These are phyloP conservation scores for Scenedesmus sp. DNA, from an alignment of 163 green algal genomes.

Conservation along the genomic window DNA sequence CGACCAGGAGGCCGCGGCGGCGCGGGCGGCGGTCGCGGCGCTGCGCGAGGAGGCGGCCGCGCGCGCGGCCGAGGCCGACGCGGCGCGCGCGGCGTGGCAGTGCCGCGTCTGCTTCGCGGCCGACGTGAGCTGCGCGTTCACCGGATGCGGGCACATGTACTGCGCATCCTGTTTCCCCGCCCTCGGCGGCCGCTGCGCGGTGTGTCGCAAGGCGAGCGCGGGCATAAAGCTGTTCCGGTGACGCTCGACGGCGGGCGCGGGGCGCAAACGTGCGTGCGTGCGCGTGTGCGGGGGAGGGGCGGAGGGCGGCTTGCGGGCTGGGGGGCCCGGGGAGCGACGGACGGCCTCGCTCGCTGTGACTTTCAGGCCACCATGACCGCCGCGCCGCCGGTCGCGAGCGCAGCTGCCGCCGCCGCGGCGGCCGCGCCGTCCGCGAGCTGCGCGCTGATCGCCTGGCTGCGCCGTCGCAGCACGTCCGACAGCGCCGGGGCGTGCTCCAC, in stretches of 20 bases:
- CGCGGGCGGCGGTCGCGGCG: conserved; percentile 35
- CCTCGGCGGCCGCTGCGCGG: conserved; percentile 35
- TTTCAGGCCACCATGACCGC: too few relatives aligned
- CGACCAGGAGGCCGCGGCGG: conserved; percentile 20
- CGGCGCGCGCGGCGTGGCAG: conserved; percentile 51
- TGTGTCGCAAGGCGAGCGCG: conserved; percentile 15
- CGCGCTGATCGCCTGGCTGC: conserved; percentile 7
- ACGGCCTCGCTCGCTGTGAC: too few relatives aligned
- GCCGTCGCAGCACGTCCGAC: conserved; percentile 17
- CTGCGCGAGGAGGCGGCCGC: conserved; percentile 2
- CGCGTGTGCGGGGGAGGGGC: too few relatives aligned
- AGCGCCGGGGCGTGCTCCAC: not conserved
- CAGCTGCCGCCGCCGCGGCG: not conserved
- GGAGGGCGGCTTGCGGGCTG: too few relatives aligned
- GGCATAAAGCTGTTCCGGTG: conserved; percentile 36
- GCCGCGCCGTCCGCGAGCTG: not conserved
- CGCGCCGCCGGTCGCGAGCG: not conserved
- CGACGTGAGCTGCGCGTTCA: conserved; percentile 53
- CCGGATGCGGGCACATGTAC: conserved; percentile 56
- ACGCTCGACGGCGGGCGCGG: too few relatives aligned
- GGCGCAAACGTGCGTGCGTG: too few relatives aligned
- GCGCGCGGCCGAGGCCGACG: conserved; percentile 30
- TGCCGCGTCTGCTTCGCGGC: conserved; percentile 59
- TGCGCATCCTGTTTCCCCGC: conserved; percentile 10
- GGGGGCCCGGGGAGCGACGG: too few relatives aligned